phyloP scores from a whole-genome alignment of 192 early-diverging fungal genomes.

The Coemansia umbellata region DNA sequence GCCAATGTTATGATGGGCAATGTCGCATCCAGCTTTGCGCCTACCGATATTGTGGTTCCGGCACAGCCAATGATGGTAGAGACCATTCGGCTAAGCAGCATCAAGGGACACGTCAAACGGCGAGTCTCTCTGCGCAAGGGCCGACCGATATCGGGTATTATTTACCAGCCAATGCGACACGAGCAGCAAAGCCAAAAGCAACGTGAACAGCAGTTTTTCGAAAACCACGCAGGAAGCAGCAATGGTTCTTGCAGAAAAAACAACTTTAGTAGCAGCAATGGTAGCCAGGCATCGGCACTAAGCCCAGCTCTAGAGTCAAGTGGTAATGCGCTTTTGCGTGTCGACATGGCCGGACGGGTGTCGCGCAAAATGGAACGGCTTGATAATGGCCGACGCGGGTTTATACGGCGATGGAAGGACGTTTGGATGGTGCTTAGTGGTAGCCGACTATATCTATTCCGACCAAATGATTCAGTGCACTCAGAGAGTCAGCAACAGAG shows the following conservation, averaged over 20 bases:
- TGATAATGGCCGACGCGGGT: slow-evolving; percentile 61
- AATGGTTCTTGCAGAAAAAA: too few species aligned
- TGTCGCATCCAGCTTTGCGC: slow-evolving; percentile 12
- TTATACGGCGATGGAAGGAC: slow-evolving; percentile 67
- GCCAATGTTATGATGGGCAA: not conserved
- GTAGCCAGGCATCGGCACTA: too few species aligned
- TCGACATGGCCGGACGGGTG: slow-evolving; percentile 68
- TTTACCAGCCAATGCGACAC: slow-evolving; percentile 6
- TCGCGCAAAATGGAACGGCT: slow-evolving; percentile 68
- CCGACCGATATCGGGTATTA: slow-evolving; percentile 47
- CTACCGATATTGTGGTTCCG: slow-evolving; percentile 17
- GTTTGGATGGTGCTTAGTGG: slow-evolving; percentile 76
- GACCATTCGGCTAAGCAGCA: slow-evolving; percentile 39
- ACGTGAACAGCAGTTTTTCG: not conserved
- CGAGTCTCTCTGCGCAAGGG: slow-evolving; percentile 41
- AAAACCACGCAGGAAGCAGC: not conserved
- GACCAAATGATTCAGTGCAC: slow-evolving; percentile 49
- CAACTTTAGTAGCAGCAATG: too few species aligned
- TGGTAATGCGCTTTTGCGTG: slow-evolving; percentile 35
- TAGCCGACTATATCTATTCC: slow-evolving; percentile 71
- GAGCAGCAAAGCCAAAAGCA: not conserved
- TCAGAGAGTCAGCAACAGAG: slow-evolving; percentile 49
- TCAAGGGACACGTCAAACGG: slow-evolving; percentile 44
- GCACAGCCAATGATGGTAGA: slow-evolving; percentile 32
- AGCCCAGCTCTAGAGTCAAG: too few species aligned